Base-by-base conservation (phyloP, 129 eudicot species). In the Solidago caesia region DNA sequence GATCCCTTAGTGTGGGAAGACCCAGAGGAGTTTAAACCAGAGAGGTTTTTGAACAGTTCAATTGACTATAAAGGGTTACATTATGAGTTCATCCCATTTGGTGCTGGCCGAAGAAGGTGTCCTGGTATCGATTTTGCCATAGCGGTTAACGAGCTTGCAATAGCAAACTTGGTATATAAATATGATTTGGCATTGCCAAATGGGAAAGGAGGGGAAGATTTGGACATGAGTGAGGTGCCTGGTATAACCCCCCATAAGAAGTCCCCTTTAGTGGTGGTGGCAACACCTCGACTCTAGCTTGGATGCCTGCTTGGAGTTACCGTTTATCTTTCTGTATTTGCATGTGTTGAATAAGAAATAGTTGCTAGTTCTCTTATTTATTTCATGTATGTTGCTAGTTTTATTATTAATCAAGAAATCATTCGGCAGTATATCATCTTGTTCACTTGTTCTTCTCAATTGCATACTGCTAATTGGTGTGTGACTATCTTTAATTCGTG, bases 51-150 rank as follows among this genome's bases (percentile, higher is more conserved):
- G 43, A 72, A 71, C 55, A 53, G 73, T 15, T n/a, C 63, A 4
- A n/a, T 76, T n/a, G 89, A 85, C 57, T 82, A 75, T 44, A 75
- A 74, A 39, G 84, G 86, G 11, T 58, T 49, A 6, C 66, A 82
- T n/a, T 85, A 75, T 52, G 46, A 85, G 70, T 33, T 74, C 27
- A 70, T 85, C 14, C 89, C 89, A 5, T 85, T 85, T 72, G 89
- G 89, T n/a, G 76, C 82, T 0, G 89, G 86, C 0, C 42, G 86
- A n/a, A 85, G 89, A 64, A 78, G 77, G 8, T 85, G 86, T 29
- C 89, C 89, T 5, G 89, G 77, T n/a, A 81, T 85, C 9, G 56
- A 15, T 3, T 86, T 86, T 60, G 87, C 91, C 4, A 69, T 64
- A 8, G 81, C 75, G 8, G 48, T 74, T 15, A 78, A 9, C 27